A percentile compares a stretch with the other conserved stretches of the same genome.
Evolutionary conservation across 345 rosid species (phyloP).

Genomic region (Eucalyptus erythrocorys): DNA sequence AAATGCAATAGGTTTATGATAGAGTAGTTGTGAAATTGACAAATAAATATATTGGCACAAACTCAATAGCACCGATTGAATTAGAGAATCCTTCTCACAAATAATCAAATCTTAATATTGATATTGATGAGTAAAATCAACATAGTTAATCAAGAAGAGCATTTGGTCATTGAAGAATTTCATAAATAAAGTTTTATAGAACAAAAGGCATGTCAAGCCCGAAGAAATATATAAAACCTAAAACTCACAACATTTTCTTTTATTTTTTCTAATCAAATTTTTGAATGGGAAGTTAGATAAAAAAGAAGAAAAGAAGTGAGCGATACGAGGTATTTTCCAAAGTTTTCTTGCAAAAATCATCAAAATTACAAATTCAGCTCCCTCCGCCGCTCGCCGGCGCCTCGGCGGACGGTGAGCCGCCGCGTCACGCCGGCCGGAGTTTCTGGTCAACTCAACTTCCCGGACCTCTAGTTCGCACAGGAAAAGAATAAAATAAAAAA

Average conservation of each 20-base stretch:
- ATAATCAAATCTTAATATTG: not conserved
- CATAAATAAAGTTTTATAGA: not conserved
- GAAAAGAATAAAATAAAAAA: not conserved
- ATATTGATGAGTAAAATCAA: not conserved
- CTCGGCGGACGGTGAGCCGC: not conserved
- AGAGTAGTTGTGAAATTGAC: rapidly evolving
- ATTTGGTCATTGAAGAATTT: rapidly evolving
- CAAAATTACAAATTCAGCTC: not conserved
- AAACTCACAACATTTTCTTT: not conserved
- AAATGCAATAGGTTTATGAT: not conserved
- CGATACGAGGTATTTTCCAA: not conserved
- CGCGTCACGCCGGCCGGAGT: not conserved
- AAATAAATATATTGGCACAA: rapidly evolving
- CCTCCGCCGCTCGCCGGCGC: not conserved
- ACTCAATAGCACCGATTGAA: not conserved
- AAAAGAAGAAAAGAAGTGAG: not conserved
- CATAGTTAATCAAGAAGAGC: not conserved
- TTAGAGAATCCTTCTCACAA: rapidly evolving
- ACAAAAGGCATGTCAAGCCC: not conserved
- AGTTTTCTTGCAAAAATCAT: not conserved
- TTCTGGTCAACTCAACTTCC: not conserved
- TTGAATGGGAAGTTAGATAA: not conserved
- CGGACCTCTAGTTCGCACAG: not conserved
- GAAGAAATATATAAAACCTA: not conserved
- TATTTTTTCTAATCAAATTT: not conserved